Evolutionary conservation across 2,329 filamentous ascomycete genomes (phyloP), one percentile per base, ranked within the genome.

Genomic region (Rosellinia necatrix): DNA sequence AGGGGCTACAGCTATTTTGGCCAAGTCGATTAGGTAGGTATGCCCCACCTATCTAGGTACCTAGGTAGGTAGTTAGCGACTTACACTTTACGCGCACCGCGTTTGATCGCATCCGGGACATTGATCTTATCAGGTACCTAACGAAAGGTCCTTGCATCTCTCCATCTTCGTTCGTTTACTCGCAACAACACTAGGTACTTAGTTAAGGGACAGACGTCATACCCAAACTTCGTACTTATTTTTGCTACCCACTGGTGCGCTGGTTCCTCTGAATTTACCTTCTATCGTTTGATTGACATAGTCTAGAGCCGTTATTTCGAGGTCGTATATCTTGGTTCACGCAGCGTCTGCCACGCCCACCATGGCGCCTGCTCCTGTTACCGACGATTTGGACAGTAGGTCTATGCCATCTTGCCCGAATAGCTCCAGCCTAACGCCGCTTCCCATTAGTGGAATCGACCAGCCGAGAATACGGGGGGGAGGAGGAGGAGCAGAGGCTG

Each of bases 401-500:
- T 70, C 47, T 57, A 49, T 24, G 17, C 21, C 32, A 35, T 22
- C 19, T 17, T 40, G 46, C 27, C 27, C 12, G 21, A 34, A 46
- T 29, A 53, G 12, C 27, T 29, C 19, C 42, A 50, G 53, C 42
- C 53, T 63, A 46, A 65, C 67, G 60, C 4, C 24, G 21, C 15
- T 10, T 51, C 65, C 52, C 42, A n/a, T 41, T 24, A 79, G 80
- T 77, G 66, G 75, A 76, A 32, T 75, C 80, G 74, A 75, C 68
- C 72, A 50, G 81, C 42, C 81, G 85, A 59, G 87, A 92, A 56
- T 89, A 90, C 49, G 87, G 90, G 56, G 87, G 90, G 56, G 81
- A 88, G 71, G 81, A 90, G 70, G 76, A 84, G 64, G 86, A 90
- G 70, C 89, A 96, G 75, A 92, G 96, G 76, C 81, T 96, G 59